A percentile compares a stretch with the other conserved stretches of the same genome.
These are phyloP conservation scores for Ulota crispa DNA, from an alignment of 225 moss, liverwort and hornwort species.

Conservation along the genomic window DNA sequence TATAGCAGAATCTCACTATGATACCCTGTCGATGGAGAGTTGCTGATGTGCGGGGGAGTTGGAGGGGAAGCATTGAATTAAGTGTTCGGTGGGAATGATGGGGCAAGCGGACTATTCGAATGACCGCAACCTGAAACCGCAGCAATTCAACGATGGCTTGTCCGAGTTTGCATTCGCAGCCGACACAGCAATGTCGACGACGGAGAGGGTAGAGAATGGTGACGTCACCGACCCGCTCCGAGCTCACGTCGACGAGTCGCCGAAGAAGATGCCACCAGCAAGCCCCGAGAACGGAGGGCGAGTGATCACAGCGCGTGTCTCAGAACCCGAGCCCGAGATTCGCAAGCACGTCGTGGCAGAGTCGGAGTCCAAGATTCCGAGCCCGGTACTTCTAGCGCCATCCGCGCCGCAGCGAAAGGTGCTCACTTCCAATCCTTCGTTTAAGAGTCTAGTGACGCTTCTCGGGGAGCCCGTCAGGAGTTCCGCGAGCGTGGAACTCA, in stretches of 20 bases:
- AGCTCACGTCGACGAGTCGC: slow-evolving; percentile 30
- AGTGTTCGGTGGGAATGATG: slow-evolving; percentile 1
- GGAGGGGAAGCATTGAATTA: not conserved
- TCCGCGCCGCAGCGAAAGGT: slow-evolving; percentile 37
- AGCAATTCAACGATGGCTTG: slow-evolving; percentile 40
- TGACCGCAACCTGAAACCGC: slow-evolving; percentile 29
- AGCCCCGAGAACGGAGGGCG: not conserved
- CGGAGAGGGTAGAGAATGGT: slow-evolving; percentile 15
- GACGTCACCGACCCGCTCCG: slow-evolving; percentile 1
- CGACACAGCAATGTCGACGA: not conserved
- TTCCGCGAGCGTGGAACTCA: slow-evolving; percentile 14
- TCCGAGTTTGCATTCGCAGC: slow-evolving; percentile 46
- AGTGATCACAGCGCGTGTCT: not conserved
- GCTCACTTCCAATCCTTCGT: slow-evolving; percentile 46
- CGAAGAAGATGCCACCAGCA: slow-evolving; percentile 51
- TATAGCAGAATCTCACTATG: not conserved
- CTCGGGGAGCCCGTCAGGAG: slow-evolving; percentile 22
- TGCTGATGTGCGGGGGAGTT: not conserved
- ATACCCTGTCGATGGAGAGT: not conserved
- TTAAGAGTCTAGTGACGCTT: slow-evolving; percentile 45
- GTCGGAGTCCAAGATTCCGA: slow-evolving; percentile 28
- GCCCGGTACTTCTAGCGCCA: not conserved
- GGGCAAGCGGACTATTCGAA: slow-evolving; percentile 19
- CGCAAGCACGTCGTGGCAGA: slow-evolving; percentile 53
- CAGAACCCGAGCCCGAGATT: slow-evolving; percentile 35